These are phyloP conservation scores for Neofusicoccum ribis DNA, from an alignment of 2,329 filamentous ascomycete genomes.

Conservation along the genomic window DNA sequence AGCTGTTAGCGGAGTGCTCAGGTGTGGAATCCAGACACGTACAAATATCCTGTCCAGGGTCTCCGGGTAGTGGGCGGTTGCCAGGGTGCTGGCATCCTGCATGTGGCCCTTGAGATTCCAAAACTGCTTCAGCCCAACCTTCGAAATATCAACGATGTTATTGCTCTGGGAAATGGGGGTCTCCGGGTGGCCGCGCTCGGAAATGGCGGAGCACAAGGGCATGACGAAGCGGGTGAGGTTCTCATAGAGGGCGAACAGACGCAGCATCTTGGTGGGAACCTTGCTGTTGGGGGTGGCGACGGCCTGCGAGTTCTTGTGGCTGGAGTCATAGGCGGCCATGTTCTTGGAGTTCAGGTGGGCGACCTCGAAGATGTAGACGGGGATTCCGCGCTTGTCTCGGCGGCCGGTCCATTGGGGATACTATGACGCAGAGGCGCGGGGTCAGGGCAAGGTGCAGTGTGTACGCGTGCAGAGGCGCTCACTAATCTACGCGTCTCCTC, in stretches of 20 bases:
- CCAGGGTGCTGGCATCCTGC: conserved; percentile 85
- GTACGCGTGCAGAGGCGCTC: conserved; percentile 26
- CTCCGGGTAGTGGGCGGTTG: conserved; percentile 93
- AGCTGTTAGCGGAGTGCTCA: background rate
- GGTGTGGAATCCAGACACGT: conserved; percentile 26
- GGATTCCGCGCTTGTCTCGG: conserved; percentile 85
- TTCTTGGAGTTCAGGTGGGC: conserved; percentile 79
- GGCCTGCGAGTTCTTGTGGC: conserved; percentile 53
- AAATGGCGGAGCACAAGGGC: conserved; percentile 77
- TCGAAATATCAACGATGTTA: conserved; percentile 91
- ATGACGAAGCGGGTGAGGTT: conserved; percentile 85
- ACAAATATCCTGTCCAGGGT: conserved; percentile 81
- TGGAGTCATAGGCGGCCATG: conserved; percentile 75
- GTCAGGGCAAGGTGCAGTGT: background rate
- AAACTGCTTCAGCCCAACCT: conserved; percentile 87
- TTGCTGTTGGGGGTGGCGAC: conserved; percentile 61
- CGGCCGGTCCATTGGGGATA: conserved; percentile 96
- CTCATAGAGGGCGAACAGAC: conserved; percentile 91
- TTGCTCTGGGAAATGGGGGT: conserved; percentile 91
- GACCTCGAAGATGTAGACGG: conserved; percentile 89
- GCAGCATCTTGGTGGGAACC: conserved; percentile 73
- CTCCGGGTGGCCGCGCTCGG: conserved; percentile 68
- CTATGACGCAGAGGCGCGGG: conserved; percentile 46
- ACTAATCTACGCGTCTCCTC: conserved; percentile 78
- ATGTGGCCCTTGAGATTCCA: conserved; percentile 94